Base-by-base conservation (phyloP, 768 basidiomycete genomes). In the Termitomyces sp. region DNA sequence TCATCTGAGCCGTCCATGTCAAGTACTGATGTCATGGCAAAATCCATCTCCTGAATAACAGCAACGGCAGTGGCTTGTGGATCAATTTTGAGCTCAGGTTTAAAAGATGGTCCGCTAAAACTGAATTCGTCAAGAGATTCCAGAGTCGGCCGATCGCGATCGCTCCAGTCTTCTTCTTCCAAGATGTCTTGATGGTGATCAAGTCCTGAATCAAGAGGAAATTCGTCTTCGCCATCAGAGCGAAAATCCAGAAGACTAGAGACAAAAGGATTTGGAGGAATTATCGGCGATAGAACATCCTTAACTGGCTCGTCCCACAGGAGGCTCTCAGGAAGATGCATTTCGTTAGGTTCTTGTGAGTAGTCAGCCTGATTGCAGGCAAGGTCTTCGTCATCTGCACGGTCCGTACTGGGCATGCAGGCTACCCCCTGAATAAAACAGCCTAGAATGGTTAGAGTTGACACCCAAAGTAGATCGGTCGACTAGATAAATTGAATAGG, bases 401-500 rank as follows among this genome's bases (percentile, higher is more conserved):
- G 41, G 39, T 67, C 66, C 13, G 49, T 41, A 59, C 42, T 57
- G 39, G 56, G 54, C 20, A 57, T 54, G 15, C 37, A 34, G 9
- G 45, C 24, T 18, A 57, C 27, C 6, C 66, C 66, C 66, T 67
- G 39, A 12, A 47, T 47, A 53, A 58, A 12, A 33, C 42, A 60
- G n/a, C 18, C 59, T 27, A 53, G 18, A 27, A 27, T 42, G 11
- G 34, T 59, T 18, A 60, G 55, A 54, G 22, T 34, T 68, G 66
- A 54, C 57, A 79, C 82, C 77, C 55, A 57, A 51, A 60, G 41
- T 54, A 60, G 55, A 56, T 52, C 37, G 52, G 55, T 55, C 57
- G 6, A 39, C 39, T 45, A 53, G 16, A 16, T 18, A 22, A 48
- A 46, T 7, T 47, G 41, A 53, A 45, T 18, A n/a, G 20, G 57